phyloP scores from a whole-genome alignment of 495 filamentous ascomycete genomes.

The Parmelia sp. region DNA sequence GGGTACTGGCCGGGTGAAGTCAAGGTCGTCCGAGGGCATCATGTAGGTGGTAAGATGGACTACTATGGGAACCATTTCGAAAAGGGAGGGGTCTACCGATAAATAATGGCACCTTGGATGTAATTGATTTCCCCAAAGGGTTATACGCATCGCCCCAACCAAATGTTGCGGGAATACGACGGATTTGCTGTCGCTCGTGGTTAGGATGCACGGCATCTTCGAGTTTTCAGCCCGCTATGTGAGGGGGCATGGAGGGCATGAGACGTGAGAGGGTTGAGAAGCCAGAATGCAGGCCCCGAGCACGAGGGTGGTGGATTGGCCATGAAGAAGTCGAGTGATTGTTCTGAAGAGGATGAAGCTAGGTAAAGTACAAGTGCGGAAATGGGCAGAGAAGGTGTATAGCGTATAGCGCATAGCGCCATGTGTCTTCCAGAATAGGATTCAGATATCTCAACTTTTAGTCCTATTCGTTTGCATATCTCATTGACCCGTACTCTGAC shows the following conservation, averaged over 20 bases:
- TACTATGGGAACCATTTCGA: slow-evolving; percentile 52
- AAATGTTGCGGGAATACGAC: neutral
- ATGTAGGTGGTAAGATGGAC: slow-evolving; percentile 37
- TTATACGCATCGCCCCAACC: neutral
- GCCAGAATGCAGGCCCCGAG: neutral
- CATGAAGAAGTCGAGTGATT: neutral
- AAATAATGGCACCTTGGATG: slow-evolving; percentile 15
- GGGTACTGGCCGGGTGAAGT: slow-evolving; percentile 52
- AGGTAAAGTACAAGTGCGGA: too few species aligned
- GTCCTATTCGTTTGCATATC: neutral
- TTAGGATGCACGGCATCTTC: neutral
- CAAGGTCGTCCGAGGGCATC: slow-evolving; percentile 37
- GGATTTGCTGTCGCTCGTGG: neutral
- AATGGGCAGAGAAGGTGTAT: too few species aligned
- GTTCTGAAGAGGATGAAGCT: neutral
- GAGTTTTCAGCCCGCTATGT: neutral
- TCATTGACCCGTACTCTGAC: neutral
- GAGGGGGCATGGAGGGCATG: neutral
- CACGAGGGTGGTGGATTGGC: neutral
- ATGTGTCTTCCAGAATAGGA: too few species aligned
- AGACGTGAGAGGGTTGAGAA: neutral
- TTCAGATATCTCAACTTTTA: neutral
- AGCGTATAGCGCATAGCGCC: too few species aligned
- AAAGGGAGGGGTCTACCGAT: slow-evolving; percentile 49
- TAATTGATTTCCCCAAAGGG: neutral